Percentiles rank a stretch among this genome's conserved stretches.
Conservation (phyloP, 2,329 filamentous ascomycete genomes). For the Thelonectria rubi region DNA sequence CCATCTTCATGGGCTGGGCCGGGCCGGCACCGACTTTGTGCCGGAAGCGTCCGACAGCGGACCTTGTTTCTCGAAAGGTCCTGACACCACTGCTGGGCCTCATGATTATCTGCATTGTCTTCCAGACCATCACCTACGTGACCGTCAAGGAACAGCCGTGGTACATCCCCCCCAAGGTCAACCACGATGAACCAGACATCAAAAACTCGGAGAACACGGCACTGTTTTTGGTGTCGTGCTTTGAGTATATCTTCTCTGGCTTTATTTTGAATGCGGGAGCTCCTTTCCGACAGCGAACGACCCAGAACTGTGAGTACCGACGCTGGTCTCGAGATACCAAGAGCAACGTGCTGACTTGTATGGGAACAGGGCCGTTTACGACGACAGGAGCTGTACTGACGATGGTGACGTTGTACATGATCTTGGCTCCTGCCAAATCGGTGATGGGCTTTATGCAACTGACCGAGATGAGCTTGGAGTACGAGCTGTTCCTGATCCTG, state of each 20-base stretch:
- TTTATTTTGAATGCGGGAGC: slow-evolving; percentile 90
- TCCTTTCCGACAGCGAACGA: slow-evolving; percentile 85
- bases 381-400: slow-evolving; percentile 76
- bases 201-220: slow-evolving; percentile 94
- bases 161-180: slow-evolving; percentile 83
- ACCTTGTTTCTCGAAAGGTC: slow-evolving; percentile 92
- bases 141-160: slow-evolving; percentile 82
- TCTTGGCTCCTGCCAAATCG: slow-evolving; percentile 76
- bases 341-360: slow-evolving; percentile 7
- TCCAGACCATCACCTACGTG: slow-evolving; percentile 79
- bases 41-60: slow-evolving; percentile 88
- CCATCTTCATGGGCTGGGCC: slow-evolving; percentile 99
- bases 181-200: slow-evolving; percentile 83
- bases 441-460: slow-evolving; percentile 83
- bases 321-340: background rate
- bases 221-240: slow-evolving; percentile 89
- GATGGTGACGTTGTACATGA: slow-evolving; percentile 78
- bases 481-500: slow-evolving; percentile 75
- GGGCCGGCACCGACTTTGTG: slow-evolving; percentile 81
- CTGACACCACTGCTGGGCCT: slow-evolving; percentile 89
- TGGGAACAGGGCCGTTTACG: slow-evolving; percentile 77
- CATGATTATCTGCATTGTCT: slow-evolving; percentile 79
- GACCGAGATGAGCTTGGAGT: slow-evolving; percentile 76
- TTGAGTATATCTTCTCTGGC: slow-evolving; percentile 92
- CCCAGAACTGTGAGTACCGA: slow-evolving; percentile 74